These are phyloP conservation scores for Iodosphaeria phyllophila DNA, from an alignment of 2,329 filamentous ascomycete genomes.

Conservation along the genomic window DNA sequence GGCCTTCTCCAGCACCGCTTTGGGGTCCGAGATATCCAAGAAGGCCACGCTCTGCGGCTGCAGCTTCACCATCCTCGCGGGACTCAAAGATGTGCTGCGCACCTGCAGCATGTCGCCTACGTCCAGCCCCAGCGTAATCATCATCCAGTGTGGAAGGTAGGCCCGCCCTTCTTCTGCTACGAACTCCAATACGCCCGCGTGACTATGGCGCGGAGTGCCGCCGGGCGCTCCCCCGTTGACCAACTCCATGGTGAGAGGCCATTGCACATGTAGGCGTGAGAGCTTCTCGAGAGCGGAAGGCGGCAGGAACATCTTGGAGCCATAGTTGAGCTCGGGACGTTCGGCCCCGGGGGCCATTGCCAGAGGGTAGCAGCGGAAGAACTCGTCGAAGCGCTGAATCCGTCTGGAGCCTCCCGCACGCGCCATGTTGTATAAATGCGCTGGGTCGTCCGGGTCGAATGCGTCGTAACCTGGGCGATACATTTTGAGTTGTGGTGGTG, in stretches of 20 bases:
- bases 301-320: conserved; percentile 95
- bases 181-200: conserved; percentile 92
- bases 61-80: conserved; percentile 85
- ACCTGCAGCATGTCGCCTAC: conserved; percentile 89
- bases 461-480: conserved; percentile 19
- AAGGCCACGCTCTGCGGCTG: conserved; percentile 88
- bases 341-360: conserved; percentile 86
- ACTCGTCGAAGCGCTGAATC: conserved; percentile 81
- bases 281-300: conserved; percentile 93
- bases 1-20: conserved; percentile 89
- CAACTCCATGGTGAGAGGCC: conserved; percentile 92
- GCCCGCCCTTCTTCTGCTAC: conserved; percentile 94
- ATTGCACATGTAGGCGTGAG: conserved; percentile 87
- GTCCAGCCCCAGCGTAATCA: conserved; percentile 78
- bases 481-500: too few species aligned
- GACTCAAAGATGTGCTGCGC: conserved; percentile 81
- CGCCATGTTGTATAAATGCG: conserved; percentile 29
- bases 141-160: conserved; percentile 94
- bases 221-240: too few species aligned
- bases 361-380: conserved; percentile 92
- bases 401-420: conserved; percentile 23
- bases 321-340: conserved; percentile 78
- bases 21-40: conserved; percentile 91
- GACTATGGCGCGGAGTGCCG: conserved; percentile 59
- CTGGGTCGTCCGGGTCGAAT: conserved; percentile 27